Conservation (phyloP, 257 asterid genomes). For the Nicotiana sylvestris region DNA sequence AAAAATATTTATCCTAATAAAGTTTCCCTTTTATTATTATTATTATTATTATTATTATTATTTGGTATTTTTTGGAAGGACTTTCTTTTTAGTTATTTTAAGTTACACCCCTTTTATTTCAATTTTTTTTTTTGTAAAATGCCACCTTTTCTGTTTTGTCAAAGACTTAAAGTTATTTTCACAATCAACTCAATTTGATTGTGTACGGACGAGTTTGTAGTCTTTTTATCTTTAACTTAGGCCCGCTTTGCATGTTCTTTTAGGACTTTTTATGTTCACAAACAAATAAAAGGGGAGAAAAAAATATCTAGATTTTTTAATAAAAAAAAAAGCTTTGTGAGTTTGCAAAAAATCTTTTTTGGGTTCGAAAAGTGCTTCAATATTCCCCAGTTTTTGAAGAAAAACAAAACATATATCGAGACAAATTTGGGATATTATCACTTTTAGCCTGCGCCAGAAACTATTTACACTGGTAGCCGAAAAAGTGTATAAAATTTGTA, state of each 20-base stretch:
- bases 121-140: neutral
- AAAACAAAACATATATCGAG: no score
- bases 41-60: neutral
- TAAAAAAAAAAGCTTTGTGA: no score
- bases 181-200: neutral
- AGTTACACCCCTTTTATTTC: neutral
- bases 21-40: neutral
- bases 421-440: no score
- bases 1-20: neutral
- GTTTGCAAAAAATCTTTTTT: no score
- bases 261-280: no score
- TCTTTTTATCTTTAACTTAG: neutral
- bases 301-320: no score
- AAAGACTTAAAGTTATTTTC: neutral
- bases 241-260: neutral
- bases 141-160: neutral
- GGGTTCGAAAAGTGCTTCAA: no score
- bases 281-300: no score
- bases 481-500: no score
- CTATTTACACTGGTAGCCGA: no score
- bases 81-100: neutral
- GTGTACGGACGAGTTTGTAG: conserved; percentile 7
- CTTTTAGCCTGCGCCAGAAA: no score
- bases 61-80: neutral
- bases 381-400: no score